These are phyloP conservation scores for Mycosarcoma maydis DNA, from an alignment of 1,284 basidiomycete species.

Conservation along the genomic window DNA sequence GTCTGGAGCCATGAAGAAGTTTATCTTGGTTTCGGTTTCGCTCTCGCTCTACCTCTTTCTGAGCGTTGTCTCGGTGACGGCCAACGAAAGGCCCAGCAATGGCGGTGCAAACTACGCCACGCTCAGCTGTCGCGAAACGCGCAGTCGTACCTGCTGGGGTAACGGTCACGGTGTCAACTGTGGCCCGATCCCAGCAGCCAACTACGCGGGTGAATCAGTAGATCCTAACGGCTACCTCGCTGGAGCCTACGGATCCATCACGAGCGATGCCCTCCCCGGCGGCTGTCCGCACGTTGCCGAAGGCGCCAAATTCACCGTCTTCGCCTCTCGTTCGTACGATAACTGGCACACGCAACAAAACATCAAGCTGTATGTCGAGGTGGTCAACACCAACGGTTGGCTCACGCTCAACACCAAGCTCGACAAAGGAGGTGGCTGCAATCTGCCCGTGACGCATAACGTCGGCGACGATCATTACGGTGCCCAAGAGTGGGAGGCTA, in stretches of 20 bases:
- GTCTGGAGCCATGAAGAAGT: too few species aligned
- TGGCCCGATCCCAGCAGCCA: neutral
- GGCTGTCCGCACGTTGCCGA: neutral
- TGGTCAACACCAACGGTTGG: neutral
- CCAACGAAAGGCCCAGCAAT: too few species aligned
- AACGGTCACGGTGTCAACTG: neutral
- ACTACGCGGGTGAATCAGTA: neutral
- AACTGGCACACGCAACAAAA: neutral
- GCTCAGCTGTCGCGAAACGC: too few species aligned
- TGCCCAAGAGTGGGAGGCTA: neutral
- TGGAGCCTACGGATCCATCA: neutral
- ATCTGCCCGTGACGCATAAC: neutral
- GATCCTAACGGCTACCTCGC: neutral
- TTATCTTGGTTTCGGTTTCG: too few species aligned
- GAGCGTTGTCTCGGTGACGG: too few species aligned
- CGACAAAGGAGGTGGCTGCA: neutral
- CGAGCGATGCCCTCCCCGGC: neutral
- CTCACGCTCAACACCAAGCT: neutral
- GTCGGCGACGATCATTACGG: neutral
- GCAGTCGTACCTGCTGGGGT: too few species aligned
- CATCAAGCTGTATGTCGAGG: neutral
- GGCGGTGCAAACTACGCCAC: too few species aligned
- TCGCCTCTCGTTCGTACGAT: neutral
- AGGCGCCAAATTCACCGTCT: neutral
- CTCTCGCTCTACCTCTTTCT: too few species aligned